These are phyloP conservation scores for Iris macrosiphon DNA, from an alignment of 106 monocot species.

Conservation along the genomic window DNA sequence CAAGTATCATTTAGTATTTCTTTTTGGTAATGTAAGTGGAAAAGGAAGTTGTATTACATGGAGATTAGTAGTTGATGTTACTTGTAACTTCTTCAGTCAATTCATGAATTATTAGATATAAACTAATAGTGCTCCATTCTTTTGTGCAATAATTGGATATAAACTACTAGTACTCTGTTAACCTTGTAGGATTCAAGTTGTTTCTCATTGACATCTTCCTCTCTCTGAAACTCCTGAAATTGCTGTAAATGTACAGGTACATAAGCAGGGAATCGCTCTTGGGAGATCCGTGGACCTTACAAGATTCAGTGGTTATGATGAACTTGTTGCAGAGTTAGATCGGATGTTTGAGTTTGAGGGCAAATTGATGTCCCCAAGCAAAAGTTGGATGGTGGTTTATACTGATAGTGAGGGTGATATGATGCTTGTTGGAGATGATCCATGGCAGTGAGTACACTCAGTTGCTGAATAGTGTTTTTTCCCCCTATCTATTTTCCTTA, in stretches of 20 bases:
- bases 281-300: slow-evolving; percentile 78
- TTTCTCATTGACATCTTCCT: too few relatives aligned
- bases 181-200: too few relatives aligned
- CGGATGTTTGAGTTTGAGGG: slow-evolving; percentile 71
- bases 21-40: too few relatives aligned
- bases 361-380: slow-evolving; percentile 37
- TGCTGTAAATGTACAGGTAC: slow-evolving; percentile 40
- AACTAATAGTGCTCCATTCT: too few relatives aligned
- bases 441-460: slow-evolving; percentile 49
- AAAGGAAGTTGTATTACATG: too few relatives aligned
- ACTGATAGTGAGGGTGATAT: slow-evolving; percentile 78
- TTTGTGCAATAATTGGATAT: too few relatives aligned
- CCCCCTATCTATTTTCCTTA: background rate
- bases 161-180: too few relatives aligned
- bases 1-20: too few relatives aligned
- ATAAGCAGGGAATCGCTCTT: slow-evolving; percentile 76
- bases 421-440: slow-evolving; percentile 91
- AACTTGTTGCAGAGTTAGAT: slow-evolving; percentile 55
- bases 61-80: too few relatives aligned
- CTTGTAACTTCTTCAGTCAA: too few relatives aligned
- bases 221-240: background rate
- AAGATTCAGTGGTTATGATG: slow-evolving; percentile 47
- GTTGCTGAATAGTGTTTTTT: too few relatives aligned
- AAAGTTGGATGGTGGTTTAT: slow-evolving; percentile 61
- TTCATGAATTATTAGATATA: too few relatives aligned